A percentile compares a stretch with the other conserved stretches of the same genome.
Conservation (phyloP, 805 yeast species). For the Candida chilensis region DNA sequence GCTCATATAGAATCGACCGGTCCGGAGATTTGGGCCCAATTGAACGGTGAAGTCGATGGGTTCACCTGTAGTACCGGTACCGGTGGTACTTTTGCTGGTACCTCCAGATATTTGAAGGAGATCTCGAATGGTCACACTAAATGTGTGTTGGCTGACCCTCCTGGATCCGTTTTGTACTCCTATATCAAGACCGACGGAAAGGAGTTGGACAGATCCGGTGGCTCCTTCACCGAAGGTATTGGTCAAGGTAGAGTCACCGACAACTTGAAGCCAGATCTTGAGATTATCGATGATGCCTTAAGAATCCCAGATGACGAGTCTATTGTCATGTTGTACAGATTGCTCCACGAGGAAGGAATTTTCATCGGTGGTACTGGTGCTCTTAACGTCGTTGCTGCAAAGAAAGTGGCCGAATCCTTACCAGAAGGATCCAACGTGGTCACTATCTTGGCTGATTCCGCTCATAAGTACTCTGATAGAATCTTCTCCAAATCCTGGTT, state of each 20-base stretch:
- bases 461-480: slow-evolving; percentile 80
- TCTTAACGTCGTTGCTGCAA: slow-evolving; percentile 85
- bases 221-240: slow-evolving; percentile 91
- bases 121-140: slow-evolving; percentile 53
- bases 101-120: slow-evolving; percentile 67
- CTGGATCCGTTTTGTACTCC: slow-evolving; percentile 80
- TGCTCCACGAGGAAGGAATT: slow-evolving; percentile 84
- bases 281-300: slow-evolving; percentile 70
- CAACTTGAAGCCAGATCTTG: slow-evolving; percentile 67
- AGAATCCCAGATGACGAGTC: slow-evolving; percentile 72
- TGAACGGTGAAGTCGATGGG: slow-evolving; percentile 69
- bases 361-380: slow-evolving; percentile 90
- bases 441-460: slow-evolving; percentile 84
- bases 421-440: slow-evolving; percentile 81
- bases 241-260: slow-evolving; percentile 92
- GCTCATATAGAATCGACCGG: slow-evolving; percentile 89
- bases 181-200: slow-evolving; percentile 67
- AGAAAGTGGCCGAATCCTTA: slow-evolving; percentile 59
- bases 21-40: slow-evolving; percentile 86
- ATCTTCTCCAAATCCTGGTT: slow-evolving; percentile 76
- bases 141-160: slow-evolving; percentile 83
- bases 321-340: slow-evolving; percentile 74
- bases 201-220: slow-evolving; percentile 62
- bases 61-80: slow-evolving; percentile 91
- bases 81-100: slow-evolving; percentile 89